phyloP scores from a whole-genome alignment of 2,329 filamentous ascomycete species.

The Colletotrichum chlorophyti region DNA sequence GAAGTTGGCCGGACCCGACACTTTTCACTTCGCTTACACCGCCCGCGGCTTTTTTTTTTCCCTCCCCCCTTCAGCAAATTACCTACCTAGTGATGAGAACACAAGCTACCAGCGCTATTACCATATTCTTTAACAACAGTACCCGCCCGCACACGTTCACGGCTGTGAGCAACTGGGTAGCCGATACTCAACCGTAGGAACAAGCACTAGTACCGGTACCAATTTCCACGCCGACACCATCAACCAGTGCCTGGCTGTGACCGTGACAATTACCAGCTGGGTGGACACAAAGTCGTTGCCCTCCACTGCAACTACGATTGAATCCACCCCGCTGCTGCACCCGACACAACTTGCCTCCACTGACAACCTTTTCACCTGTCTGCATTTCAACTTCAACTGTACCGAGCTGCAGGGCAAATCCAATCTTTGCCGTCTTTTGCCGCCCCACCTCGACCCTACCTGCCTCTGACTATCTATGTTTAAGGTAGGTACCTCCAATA shows the following conservation, averaged over 20 bases:
- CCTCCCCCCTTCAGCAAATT: slow-evolving; percentile 1
- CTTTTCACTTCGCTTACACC: slow-evolving; percentile 19
- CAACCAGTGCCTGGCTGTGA: no score
- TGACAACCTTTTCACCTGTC: no score
- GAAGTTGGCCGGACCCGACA: slow-evolving; percentile 1
- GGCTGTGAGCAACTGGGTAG: slow-evolving; percentile 5
- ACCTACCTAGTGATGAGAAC: no score
- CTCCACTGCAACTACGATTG: neutral
- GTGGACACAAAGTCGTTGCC: no score
- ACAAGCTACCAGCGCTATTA: no score
- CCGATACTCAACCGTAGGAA: neutral
- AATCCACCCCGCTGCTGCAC: neutral
- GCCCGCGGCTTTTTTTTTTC: slow-evolving; percentile 5
- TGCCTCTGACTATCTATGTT: no score
- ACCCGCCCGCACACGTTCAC: slow-evolving; percentile 5
- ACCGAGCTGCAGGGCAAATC: slow-evolving; percentile 23
- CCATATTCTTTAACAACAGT: slow-evolving; percentile 3
- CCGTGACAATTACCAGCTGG: no score
- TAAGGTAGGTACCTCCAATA: no score
- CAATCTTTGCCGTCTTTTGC: slow-evolving; percentile 22
- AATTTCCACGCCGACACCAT: no score
- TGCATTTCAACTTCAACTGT: slow-evolving; percentile 11
- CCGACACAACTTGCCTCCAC: no score
- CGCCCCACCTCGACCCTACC: slow-evolving; percentile 24
- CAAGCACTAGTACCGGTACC: slow-evolving; percentile 4